These are phyloP conservation scores for Chromosphaera perkinsii DNA, from an alignment of 208 protist genomes.

Conservation along the genomic window DNA sequence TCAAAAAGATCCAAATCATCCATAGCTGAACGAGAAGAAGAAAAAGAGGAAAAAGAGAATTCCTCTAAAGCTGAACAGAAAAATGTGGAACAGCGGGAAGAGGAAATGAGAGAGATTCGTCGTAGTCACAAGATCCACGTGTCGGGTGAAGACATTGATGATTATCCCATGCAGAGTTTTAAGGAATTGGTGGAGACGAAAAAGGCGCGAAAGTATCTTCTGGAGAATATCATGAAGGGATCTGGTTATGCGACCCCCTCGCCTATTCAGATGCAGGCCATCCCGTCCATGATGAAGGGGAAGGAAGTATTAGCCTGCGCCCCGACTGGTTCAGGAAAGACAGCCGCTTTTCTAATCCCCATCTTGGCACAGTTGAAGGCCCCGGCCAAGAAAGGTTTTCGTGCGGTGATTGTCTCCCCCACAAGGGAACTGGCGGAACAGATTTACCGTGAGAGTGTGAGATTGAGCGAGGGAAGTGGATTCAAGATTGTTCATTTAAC, in stretches of 20 bases:
- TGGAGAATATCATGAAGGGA: not conserved
- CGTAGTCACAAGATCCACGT: constrained; percentile 45
- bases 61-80: constrained; percentile 5
- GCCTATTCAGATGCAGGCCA: constrained; percentile 91
- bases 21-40: not conserved
- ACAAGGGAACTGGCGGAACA: constrained; percentile 90
- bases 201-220: constrained; percentile 7
- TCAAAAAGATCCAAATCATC: not conserved
- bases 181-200: constrained; percentile 16
- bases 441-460: constrained; percentile 76
- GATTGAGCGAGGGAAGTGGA: constrained; percentile 36
- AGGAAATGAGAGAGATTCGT: constrained; percentile 21
- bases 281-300: constrained; percentile 74
- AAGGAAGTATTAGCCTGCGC: constrained; percentile 68
- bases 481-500: constrained; percentile 15
- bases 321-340: constrained; percentile 84
- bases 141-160: constrained; percentile 42
- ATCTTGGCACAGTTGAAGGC: constrained; percentile 49
- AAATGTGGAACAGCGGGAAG: constrained; percentile 16
- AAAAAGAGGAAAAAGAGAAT: constrained; percentile 14
- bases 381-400: constrained; percentile 48
- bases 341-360: constrained; percentile 82
- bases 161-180: constrained; percentile 34
- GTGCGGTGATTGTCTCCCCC: constrained; percentile 84
- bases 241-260: constrained; percentile 77